Base-by-base conservation (phyloP, 2,329 filamentous ascomycete species). In the Fonsecaea pugnacius region DNA sequence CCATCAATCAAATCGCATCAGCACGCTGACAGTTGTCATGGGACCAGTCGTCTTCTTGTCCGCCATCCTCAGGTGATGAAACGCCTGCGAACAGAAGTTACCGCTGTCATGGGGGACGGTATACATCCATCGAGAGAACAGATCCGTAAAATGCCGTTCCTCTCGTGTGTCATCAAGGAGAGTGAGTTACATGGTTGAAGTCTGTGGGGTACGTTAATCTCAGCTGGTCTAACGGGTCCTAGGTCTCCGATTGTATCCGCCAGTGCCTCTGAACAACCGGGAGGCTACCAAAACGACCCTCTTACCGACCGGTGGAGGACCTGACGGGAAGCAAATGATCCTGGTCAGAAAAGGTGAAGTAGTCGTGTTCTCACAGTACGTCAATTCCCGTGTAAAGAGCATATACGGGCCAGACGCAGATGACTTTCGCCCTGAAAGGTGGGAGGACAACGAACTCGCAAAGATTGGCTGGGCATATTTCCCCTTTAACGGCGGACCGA, bases 191-290 rank as follows among this genome's bases (percentile, higher is more conserved):
- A 12, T 32, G 18, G 27, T 27, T 18, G 14, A 6, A 27, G 18
- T 30, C 35, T 51, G 24, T 21, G 7, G 36, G 73, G 9, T 21
- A 6, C 1, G 35, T 24, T 12, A 6, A 27, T 14, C 14, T 18
- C 32, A 24, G 38, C 35, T n/a, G 18, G 27, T 18, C 27, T 33
- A 38, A 58, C 21, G 10, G 88, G 90, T 77, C 91, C 94, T 6
- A 78, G 89, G 85, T 0, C 84, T 93, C 63, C 87, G 91, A 14
- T 77, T 93, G 9, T 91, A 93, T 75, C 91, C 91, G 0, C 83
- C 86, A n/a, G 89, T 95, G 1, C 91, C 91, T 1, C 89, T 89
- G 79, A 95, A 94, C 77, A 83, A 91, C 56, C 89, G 91, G 67
- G 79, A 88, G 36, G 85, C 91, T 9, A 82, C 91, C 9, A 82